Evolutionary conservation across 2,329 filamentous ascomycete genomes (phyloP).

Genomic region (Cytospora piceicola): DNA sequence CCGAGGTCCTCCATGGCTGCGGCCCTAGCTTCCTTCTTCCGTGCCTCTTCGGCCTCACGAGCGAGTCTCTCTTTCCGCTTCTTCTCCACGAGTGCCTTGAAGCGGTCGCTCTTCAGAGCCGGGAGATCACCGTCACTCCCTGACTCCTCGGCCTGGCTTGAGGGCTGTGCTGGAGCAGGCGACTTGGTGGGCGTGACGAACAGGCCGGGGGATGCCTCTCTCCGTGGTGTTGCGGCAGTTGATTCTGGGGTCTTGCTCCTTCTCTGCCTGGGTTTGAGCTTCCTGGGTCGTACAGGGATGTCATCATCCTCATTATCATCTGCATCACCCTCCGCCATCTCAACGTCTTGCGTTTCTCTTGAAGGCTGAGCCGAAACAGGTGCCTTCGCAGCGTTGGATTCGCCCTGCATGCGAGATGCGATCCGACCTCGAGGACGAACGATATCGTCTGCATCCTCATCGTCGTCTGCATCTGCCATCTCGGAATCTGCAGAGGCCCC

Average conservation of each 20-base stretch:
- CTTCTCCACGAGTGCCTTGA: slow-evolving; percentile 72
- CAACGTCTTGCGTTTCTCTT: slow-evolving; percentile 27
- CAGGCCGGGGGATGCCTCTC: slow-evolving; percentile 52
- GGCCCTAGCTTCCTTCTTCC: slow-evolving; percentile 49
- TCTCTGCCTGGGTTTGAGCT: slow-evolving; percentile 43
- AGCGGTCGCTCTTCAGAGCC: slow-evolving; percentile 57
- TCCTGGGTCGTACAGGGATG: slow-evolving; percentile 46
- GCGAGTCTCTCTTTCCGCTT: slow-evolving; percentile 74
- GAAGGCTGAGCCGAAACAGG: slow-evolving; percentile 34
- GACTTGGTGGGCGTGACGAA: slow-evolving; percentile 58
- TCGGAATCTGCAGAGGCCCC: slow-evolving; percentile 29
- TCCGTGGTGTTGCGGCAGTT: slow-evolving; percentile 39
- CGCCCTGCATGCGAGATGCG: slow-evolving; percentile 64
- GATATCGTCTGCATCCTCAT: slow-evolving; percentile 50
- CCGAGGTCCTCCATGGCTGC: slow-evolving; percentile 47
- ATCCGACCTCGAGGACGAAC: slow-evolving; percentile 64
- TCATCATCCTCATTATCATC: slow-evolving; percentile 48
- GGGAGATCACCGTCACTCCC: slow-evolving; percentile 55
- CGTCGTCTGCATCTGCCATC: slow-evolving; percentile 30
- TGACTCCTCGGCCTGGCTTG: slow-evolving; percentile 39
- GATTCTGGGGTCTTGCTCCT: slow-evolving; percentile 42
- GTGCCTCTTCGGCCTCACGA: slow-evolving; percentile 63
- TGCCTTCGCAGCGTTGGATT: slow-evolving; percentile 35
- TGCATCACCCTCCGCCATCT: slow-evolving; percentile 31
- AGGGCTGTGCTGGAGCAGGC: slow-evolving; percentile 37